Evolutionary conservation across 495 filamentous ascomycete genomes (phyloP).

Genomic region (Lasiosphaeria hispida): DNA sequence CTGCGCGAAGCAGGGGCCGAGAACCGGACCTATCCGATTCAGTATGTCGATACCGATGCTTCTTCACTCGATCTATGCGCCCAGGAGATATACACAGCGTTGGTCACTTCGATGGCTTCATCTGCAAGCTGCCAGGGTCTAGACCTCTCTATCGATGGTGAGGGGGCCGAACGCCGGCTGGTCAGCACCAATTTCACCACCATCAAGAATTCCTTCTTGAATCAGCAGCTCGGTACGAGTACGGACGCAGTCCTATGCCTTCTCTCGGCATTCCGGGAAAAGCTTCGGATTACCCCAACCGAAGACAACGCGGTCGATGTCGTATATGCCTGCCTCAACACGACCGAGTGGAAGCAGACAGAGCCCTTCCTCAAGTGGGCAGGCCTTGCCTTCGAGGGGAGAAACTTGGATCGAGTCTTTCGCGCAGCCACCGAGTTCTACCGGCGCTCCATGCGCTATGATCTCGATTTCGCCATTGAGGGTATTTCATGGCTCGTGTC

Average conservation of each 20-base stretch:
- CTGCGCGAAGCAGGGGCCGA: not conserved
- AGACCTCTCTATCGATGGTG: not conserved
- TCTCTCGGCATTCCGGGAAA: not conserved
- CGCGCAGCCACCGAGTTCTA: not conserved
- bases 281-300: not conserved
- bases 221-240: not conserved
- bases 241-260: not conserved
- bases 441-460: not conserved
- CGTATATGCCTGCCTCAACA: not conserved
- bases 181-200: not conserved
- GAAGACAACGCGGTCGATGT: not conserved
- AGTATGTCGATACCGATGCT: not conserved
- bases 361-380: not conserved
- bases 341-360: not conserved
- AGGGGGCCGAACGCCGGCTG: not conserved
- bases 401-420: not conserved
- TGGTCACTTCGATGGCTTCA: not conserved
- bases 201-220: not conserved
- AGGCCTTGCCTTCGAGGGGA: not conserved
- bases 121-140: not conserved
- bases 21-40: not conserved
- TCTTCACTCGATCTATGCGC: not conserved
- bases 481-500: not conserved
- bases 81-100: not conserved
- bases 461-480: not conserved